These are phyloP conservation scores for Trichoderma sp. DNA, from an alignment of 2,329 filamentous ascomycete genomes.

Conservation along the genomic window DNA sequence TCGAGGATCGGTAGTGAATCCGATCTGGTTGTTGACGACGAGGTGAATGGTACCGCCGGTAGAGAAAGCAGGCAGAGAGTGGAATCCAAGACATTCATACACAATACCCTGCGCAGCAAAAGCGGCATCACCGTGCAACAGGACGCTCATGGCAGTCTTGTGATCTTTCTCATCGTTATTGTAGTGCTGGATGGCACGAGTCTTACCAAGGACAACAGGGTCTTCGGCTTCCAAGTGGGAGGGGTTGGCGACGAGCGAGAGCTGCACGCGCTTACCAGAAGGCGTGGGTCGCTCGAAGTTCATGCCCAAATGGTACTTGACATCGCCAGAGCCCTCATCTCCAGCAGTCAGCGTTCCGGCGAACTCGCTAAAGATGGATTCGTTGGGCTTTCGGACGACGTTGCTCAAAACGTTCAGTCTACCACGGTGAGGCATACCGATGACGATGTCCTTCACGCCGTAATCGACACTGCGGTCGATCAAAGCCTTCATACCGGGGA, in stretches of 20 bases:
- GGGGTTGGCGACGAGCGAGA: constrained; percentile 96
- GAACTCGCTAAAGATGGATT: constrained; percentile 99
- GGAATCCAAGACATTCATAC: constrained; percentile 98
- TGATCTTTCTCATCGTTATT: constrained; percentile 94
- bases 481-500: constrained; percentile 98
- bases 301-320: constrained; percentile 99
- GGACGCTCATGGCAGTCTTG: constrained; percentile 87
- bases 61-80: constrained; percentile 92
- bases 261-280: constrained; percentile 98
- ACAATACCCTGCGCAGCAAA: constrained; percentile 96
- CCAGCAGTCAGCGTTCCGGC: constrained; percentile 82
- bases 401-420: constrained; percentile 98
- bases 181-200: constrained; percentile 97
- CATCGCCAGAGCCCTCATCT: constrained; percentile 96
- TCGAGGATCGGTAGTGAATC: constrained; percentile 97
- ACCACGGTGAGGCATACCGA: constrained; percentile 98
- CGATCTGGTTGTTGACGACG: constrained; percentile 99
- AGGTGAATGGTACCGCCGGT: constrained; percentile 97
- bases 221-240: constrained; percentile 98
- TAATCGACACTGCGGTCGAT: constrained; percentile 99
- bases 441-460: constrained; percentile 98
- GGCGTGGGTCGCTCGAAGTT: constrained; percentile 99
- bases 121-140: constrained; percentile 95
- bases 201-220: constrained; percentile 96
- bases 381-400: constrained; percentile 98